phyloP scores from a whole-genome alignment of 1,284 basidiomycete species.

The Amylostereum areolatum region DNA sequence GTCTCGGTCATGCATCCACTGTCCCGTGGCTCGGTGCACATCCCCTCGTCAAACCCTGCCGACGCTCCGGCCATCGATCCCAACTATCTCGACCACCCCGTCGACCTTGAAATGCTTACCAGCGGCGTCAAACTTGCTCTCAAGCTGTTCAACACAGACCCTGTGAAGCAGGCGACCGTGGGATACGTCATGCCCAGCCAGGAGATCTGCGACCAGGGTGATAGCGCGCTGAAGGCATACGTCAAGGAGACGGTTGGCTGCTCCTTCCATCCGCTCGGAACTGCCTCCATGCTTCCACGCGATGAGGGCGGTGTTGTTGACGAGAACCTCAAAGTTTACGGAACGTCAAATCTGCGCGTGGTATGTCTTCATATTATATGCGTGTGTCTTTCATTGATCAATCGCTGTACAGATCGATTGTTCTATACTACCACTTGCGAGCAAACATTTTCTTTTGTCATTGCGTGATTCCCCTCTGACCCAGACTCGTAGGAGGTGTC shows the following conservation, averaged over 20 bases:
- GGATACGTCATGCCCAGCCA: not conserved
- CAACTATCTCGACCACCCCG: not conserved
- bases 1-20: not conserved
- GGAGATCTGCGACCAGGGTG: too few relatives aligned
- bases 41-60: not conserved
- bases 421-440: too few relatives aligned
- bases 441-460: too few relatives aligned
- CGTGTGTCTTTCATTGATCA: too few relatives aligned
- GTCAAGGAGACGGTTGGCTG: not conserved
- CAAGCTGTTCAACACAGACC: not conserved
- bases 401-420: too few relatives aligned
- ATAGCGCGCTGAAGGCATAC: not conserved
- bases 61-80: not conserved
- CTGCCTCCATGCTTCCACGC: not conserved
- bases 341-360: not conserved
- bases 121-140: not conserved
- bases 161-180: not conserved
- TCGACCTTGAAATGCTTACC: not conserved
- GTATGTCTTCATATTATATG: conserved; percentile 3
- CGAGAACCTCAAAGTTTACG: not conserved
- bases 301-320: not conserved
- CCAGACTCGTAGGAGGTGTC: too few relatives aligned
- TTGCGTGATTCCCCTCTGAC: too few relatives aligned
- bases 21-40: not conserved
- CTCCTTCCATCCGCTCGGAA: not conserved